Conservation (phyloP, 768 basidiomycete species). For the Pleurotus tuber-regium region DNA sequence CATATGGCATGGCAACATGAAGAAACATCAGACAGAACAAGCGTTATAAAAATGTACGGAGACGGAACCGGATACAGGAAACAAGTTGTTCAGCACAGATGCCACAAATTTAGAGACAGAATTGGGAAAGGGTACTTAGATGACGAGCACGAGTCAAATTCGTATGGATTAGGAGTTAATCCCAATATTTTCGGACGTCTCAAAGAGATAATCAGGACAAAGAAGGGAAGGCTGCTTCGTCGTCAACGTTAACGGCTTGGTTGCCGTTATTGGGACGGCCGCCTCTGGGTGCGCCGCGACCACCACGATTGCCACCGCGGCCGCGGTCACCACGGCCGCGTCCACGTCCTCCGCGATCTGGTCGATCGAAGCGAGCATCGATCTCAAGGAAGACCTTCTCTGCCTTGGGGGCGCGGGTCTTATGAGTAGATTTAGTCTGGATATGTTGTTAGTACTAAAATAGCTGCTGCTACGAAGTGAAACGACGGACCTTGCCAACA, state of each 20-base stretch:
- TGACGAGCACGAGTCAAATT: conserved; percentile 8
- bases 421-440: conserved; percentile 65
- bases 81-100: background rate
- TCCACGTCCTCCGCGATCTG: conserved; percentile 63
- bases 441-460: conserved; percentile 8
- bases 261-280: conserved; percentile 39
- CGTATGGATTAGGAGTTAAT: background rate
- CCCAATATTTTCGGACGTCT: background rate
- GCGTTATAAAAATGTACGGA: conserved; percentile 1
- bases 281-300: conserved; percentile 36
- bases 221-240: conserved; percentile 88
- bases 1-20: too few species aligned
- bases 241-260: conserved; percentile 66
- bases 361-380: conserved; percentile 85
- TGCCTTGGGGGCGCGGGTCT: conserved; percentile 74
- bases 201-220: conserved; percentile 49
- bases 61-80: conserved; percentile 5
- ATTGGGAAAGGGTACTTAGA: too few species aligned
- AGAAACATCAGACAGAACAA: conserved; percentile 8
- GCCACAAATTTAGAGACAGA: background rate
- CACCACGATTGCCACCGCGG: conserved; percentile 43
- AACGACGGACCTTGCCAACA: conserved; percentile 82
- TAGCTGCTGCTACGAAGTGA: background rate
- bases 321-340: conserved; percentile 39
- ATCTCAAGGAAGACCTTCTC: conserved; percentile 93